These are phyloP conservation scores for Podaxis sp. DNA, from an alignment of 768 basidiomycete genomes.

Conservation along the genomic window DNA sequence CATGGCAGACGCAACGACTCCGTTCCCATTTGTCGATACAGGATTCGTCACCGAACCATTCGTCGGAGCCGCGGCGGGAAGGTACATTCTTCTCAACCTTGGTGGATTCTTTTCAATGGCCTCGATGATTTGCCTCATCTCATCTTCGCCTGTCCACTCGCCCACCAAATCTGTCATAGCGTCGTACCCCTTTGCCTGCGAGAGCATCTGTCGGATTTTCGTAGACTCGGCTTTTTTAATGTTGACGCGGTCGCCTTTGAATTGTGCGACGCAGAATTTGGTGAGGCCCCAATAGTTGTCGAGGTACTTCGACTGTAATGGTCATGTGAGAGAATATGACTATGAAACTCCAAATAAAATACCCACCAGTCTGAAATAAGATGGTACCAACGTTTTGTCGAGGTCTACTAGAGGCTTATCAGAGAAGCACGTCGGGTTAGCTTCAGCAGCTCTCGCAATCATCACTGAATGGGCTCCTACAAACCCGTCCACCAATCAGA, in stretches of 20 bases:
- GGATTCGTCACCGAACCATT: constrained; percentile 23
- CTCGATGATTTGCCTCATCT: constrained; percentile 52
- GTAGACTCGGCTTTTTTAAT: constrained; percentile 61
- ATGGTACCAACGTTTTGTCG: constrained; percentile 64
- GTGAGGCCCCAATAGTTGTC: constrained; percentile 81
- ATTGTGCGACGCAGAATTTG: constrained; percentile 84
- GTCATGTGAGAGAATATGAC: neutral
- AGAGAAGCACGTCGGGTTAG: constrained; percentile 88
- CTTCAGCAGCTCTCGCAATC: constrained; percentile 94
- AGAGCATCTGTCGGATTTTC: constrained; percentile 48
- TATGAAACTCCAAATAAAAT: neutral
- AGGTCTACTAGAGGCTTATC: constrained; percentile 65
- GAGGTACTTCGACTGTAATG: constrained; percentile 63
- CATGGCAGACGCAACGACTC: neutral
- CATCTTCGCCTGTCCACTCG: constrained; percentile 58
- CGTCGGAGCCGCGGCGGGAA: constrained; percentile 20
- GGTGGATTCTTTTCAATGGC: constrained; percentile 48
- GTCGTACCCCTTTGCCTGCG: constrained; percentile 61
- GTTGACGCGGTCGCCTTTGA: constrained; percentile 62
- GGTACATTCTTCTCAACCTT: constrained; percentile 30
- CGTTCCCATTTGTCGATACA: constrained; percentile 23
- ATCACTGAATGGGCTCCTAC: constrained; percentile 84
- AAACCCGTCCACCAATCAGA: constrained; percentile 21
- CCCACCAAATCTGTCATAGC: constrained; percentile 51
- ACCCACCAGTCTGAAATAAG: constrained; percentile 71